A percentile compares a stretch with the other conserved stretches of the same genome.
phyloP scores from a whole-genome alignment of 208 protist genomes.

The Trypanosoma congolense region DNA sequence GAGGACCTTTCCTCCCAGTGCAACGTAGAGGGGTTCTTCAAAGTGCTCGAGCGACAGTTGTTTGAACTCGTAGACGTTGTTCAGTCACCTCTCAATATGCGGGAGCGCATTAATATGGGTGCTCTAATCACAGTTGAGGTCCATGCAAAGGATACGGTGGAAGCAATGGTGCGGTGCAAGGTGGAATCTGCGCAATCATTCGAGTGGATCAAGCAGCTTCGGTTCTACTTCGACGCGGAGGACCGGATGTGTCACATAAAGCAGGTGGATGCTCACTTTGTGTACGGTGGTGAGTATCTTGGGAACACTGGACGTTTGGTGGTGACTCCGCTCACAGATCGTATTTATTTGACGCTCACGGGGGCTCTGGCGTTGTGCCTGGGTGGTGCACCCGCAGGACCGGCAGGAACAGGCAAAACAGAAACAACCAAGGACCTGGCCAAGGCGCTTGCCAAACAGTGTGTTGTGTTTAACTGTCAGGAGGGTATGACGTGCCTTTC shows the following conservation, averaged over 20 bases:
- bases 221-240: slow-evolving; percentile 94
- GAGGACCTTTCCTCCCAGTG: slow-evolving; percentile 70
- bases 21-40: slow-evolving; percentile 55
- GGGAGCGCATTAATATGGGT: slow-evolving; percentile 91
- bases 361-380: slow-evolving; percentile 90
- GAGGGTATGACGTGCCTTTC: slow-evolving; percentile 94
- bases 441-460: slow-evolving; percentile 96
- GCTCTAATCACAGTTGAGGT: slow-evolving; percentile 97
- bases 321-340: slow-evolving; percentile 96
- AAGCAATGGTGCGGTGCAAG: slow-evolving; percentile 55
- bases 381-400: slow-evolving; percentile 91
- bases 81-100: slow-evolving; percentile 79
- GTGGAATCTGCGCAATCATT: slow-evolving; percentile 84
- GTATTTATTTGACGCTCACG: slow-evolving; percentile 96
- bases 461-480: slow-evolving; percentile 98
- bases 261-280: slow-evolving; percentile 92
- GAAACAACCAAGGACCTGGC: slow-evolving; percentile 97
- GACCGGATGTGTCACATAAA: slow-evolving; percentile 86
- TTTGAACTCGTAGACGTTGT: slow-evolving; percentile 89
- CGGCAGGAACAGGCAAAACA: slow-evolving; percentile 92
- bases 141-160: slow-evolving; percentile 94
- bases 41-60: slow-evolving; percentile 72
- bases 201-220: slow-evolving; percentile 96
- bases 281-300: slow-evolving; percentile 97
- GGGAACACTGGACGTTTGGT: slow-evolving; percentile 96